Evolutionary conservation across 163 green algal genomes (phyloP).

Genomic region (Trebouxiophyceae sp.): DNA sequence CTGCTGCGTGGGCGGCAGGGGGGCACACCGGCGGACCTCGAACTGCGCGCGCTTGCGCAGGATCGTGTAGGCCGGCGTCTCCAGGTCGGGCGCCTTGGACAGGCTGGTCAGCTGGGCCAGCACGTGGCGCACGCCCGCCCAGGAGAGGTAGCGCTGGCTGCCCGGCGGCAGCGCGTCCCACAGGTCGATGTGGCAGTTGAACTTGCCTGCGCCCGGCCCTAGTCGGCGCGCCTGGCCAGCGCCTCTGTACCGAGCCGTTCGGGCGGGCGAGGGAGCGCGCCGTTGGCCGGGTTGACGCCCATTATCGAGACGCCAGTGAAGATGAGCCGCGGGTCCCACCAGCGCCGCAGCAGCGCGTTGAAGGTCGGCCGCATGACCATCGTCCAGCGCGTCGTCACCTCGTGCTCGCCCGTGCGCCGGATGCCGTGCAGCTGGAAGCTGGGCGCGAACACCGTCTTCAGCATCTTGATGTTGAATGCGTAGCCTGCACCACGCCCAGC

Average conservation of each 20-base stretch:
- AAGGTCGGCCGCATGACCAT: constrained; percentile 39
- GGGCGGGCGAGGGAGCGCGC: constrained; percentile 7
- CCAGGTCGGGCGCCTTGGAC: constrained; percentile 5
- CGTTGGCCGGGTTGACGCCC: constrained; percentile 36
- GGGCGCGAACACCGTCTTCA: constrained; percentile 46
- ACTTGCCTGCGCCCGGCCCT: constrained; percentile 28
- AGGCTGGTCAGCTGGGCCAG: constrained; percentile 29
- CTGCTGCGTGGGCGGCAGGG: not conserved
- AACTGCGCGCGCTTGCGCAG: constrained; percentile 25
- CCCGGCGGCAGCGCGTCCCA: constrained; percentile 45
- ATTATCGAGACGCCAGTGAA: constrained; percentile 56
- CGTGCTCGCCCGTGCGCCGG: constrained; percentile 27
- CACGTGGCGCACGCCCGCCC: constrained; percentile 45
- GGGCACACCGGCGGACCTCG: constrained; percentile 31
- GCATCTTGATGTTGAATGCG: constrained; percentile 54
- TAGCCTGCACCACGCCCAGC: constrained; percentile 37
- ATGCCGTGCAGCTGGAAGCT: constrained; percentile 52
- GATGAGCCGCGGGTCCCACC: constrained; percentile 36
- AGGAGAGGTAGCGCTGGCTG: constrained; percentile 44
- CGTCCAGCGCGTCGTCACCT: constrained; percentile 37
- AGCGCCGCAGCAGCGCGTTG: constrained; percentile 10
- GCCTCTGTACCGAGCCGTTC: no score
- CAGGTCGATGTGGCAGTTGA: constrained; percentile 27
- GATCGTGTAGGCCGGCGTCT: constrained; percentile 21
- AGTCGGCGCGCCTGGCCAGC: no score